Base-by-base conservation (phyloP, 2,329 filamentous ascomycete genomes). In the Apiospora hydei region DNA sequence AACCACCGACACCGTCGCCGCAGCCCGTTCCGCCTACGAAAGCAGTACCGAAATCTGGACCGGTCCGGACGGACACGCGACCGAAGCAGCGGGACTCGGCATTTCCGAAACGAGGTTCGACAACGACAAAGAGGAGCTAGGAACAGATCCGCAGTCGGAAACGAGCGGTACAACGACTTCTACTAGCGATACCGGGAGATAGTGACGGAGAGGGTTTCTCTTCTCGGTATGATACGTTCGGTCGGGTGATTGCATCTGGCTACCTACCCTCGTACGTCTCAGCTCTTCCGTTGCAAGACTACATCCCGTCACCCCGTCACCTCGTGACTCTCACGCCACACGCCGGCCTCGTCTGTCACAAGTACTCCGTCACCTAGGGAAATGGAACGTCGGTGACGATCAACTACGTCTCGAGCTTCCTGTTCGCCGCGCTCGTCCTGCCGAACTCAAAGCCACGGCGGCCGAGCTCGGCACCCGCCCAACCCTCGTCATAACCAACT, bases 361-460 rank as follows among this genome's bases (percentile, higher is more conserved):
- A 78, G 0, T 86, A 80, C 70, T 66, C 75, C 1, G 41, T 78
- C 0, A 79, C 79, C 5, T 86, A 88, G 70, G 84, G 81, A 0
- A 81, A 86, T 51, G 88, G 91, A 78, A 77, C 75, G 18, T 84
- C 78, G 0, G 79, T 90, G 47, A 87, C 85, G 0, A 83, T 87
- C 70, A 91, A 91, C 71, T 86, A 88, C 14, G 80, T 90, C 71
- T 83, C 81, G 18, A 88, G 86, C 0, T 83, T 89, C 57, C 76
- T 90, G 1, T 80, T 91, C 0, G 85, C 82, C 0, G 74, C 86
- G 0, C 79, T 88, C 0, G 64, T 90, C 3, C 72, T 90, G 26
- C 88, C 88, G 0, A 87, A 85, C 80, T 91, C 4, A 83, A 83
- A 69, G 80, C 83, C 34, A 85, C 81, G 16, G 80, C 80, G 0